A percentile compares a stretch with the other conserved stretches of the same genome.
phyloP scores from a whole-genome alignment of 2,329 filamentous ascomycete species.

The Ophiostoma triangulosporum region DNA sequence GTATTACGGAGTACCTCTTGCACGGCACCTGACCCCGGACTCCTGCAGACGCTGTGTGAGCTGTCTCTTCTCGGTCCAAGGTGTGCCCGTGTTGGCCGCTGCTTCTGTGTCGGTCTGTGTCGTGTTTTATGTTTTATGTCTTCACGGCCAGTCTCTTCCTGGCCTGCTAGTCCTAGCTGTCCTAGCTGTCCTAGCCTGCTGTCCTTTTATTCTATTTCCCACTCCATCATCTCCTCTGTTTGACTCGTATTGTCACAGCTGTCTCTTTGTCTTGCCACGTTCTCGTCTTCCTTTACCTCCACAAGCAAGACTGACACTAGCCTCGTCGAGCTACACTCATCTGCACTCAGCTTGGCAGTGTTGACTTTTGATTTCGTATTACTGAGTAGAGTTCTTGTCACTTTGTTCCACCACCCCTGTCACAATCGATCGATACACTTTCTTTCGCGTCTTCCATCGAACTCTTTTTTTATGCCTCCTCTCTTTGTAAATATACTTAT shows the following conservation, averaged over 20 bases:
- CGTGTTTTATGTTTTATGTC: background rate
- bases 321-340: background rate
- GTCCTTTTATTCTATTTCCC: no score
- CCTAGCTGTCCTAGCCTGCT: no score
- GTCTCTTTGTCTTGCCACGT: no score
- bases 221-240: no score
- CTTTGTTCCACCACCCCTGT: background rate
- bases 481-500: no score
- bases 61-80: background rate
- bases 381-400: background rate
- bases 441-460: background rate
- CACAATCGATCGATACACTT: background rate
- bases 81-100: background rate
- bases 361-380: conserved; percentile 5
- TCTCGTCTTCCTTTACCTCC: no score
- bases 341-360: background rate
- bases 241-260: no score
- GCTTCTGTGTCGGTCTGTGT: background rate
- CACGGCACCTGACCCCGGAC: background rate
- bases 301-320: no score
- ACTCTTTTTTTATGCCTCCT: no score
- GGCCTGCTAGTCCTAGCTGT: background rate
- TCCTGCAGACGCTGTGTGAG: background rate
- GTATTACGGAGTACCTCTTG: no score
- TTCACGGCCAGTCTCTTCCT: background rate